These are phyloP conservation scores for Myxozyma neglecta DNA, from an alignment of 805 yeast species.

Conservation along the genomic window DNA sequence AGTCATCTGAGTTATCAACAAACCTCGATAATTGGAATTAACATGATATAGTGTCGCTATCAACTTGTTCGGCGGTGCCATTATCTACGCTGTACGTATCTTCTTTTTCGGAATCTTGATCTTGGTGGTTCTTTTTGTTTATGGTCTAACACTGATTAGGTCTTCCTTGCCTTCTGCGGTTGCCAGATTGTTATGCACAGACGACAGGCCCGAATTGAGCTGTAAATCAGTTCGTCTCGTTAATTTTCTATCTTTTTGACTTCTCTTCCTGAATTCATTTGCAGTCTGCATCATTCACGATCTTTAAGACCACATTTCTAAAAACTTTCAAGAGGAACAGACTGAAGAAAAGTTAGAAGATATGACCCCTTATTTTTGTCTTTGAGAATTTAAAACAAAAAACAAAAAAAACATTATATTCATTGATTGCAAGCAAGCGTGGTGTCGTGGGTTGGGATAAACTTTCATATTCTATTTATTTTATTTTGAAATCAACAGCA, in stretches of 20 bases:
- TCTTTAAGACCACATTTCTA: not conserved
- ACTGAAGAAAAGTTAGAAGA: not conserved
- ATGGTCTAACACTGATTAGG: conserved; percentile 24
- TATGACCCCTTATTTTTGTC: not conserved
- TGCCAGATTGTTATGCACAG: conserved; percentile 58
- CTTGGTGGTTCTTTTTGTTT: not conserved
- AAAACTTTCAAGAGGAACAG: conserved; percentile 3
- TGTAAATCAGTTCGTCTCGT: conserved; percentile 10
- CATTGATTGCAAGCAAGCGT: conserved; percentile 6
- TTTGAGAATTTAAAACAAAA: not conserved
- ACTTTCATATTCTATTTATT: not conserved
- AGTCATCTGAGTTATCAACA: conserved; percentile 32
- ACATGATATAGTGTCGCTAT: conserved; percentile 62
- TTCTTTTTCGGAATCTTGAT: not conserved
- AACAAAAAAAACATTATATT: not conserved
- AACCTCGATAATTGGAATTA: not conserved
- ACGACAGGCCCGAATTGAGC: conserved; percentile 33
- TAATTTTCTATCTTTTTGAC: not conserved
- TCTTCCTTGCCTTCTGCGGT: conserved; percentile 87
- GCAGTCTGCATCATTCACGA: too few species aligned
- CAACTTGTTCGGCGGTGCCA: conserved; percentile 86
- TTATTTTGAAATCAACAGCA: too few species aligned
- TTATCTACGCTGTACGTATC: conserved; percentile 57
- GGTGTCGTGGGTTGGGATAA: conserved; percentile 7
- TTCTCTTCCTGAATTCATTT: conserved; percentile 1